phyloP scores from a whole-genome alignment of 73 alveolate genomes.

The Effrenium voratum region DNA sequence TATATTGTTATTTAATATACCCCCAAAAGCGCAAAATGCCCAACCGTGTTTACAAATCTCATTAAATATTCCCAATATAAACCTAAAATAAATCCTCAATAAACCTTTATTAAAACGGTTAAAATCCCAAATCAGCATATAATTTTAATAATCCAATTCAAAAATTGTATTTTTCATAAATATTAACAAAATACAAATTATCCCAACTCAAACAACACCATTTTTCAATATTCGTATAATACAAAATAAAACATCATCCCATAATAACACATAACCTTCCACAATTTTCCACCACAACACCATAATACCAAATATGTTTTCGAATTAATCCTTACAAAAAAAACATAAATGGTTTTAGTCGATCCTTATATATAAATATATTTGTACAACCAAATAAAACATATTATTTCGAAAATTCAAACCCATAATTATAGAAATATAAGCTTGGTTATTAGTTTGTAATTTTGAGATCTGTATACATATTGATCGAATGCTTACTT shows the following conservation, averaged over 20 bases:
- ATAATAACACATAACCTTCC: neutral
- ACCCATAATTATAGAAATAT: neutral
- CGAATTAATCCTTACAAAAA: neutral
- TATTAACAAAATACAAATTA: neutral
- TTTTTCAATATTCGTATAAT: neutral
- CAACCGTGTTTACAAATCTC: neutral
- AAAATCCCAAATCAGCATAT: neutral
- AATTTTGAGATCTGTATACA: neutral
- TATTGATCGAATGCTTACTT: neutral
- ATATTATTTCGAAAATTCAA: neutral
- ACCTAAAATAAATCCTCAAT: neutral
- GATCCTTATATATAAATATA: neutral
- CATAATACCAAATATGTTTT: neutral
- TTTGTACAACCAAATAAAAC: neutral
- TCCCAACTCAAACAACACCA: neutral
- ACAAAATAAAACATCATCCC: neutral
- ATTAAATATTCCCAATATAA: neutral
- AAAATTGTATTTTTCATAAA: neutral
- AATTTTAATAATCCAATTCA: neutral
- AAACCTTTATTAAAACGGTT: neutral
- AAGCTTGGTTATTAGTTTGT: neutral
- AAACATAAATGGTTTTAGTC: neutral
- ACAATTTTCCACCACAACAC: neutral
- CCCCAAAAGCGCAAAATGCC: too few relatives aligned
- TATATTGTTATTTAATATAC: neutral